Evolutionary conservation across 192 early-diverging fungal genomes (phyloP).

Genomic region (Chytriomyces sp.): DNA sequence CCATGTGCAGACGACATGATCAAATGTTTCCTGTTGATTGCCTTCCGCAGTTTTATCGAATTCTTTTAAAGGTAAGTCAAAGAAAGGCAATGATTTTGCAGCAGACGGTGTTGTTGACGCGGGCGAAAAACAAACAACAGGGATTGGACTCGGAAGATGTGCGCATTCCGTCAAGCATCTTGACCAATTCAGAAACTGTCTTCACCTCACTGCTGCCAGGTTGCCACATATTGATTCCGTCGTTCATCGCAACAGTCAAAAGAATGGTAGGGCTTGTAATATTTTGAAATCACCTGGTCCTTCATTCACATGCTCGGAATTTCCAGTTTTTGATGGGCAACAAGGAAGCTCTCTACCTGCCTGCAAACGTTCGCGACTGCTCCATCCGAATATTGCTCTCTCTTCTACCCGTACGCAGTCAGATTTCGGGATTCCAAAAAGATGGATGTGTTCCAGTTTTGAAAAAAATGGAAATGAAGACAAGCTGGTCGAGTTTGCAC

Average conservation of each 20-base stretch:
- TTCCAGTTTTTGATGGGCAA: conserved; percentile 19
- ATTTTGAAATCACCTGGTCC: conserved; percentile 6
- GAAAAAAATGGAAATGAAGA: conserved; percentile 7
- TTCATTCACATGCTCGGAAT: no score
- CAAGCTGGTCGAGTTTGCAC: no score
- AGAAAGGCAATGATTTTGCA: background rate
- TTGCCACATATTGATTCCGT: conserved; percentile 64
- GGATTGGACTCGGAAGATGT: conserved; percentile 63
- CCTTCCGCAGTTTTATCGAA: conserved; percentile 73
- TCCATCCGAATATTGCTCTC: conserved; percentile 51
- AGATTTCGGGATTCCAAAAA: conserved; percentile 1
- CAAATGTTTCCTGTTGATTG: conserved; percentile 62
- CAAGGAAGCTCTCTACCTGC: conserved; percentile 27
- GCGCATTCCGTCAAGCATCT: conserved; percentile 66
- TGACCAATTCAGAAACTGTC: conserved; percentile 69
- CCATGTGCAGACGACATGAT: conserved; percentile 79
- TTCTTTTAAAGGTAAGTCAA: conserved; percentile 60
- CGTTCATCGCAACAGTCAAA: conserved; percentile 66
- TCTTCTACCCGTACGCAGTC: conserved; percentile 44
- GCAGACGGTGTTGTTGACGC: background rate
- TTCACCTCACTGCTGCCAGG: conserved; percentile 75
- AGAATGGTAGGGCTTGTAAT: conserved; percentile 55
- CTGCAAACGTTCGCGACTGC: conserved; percentile 51
- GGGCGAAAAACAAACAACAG: conserved; percentile 36
- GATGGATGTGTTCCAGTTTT: background rate